phyloP scores from a whole-genome alignment of 257 asterid genomes.

The Solanum verrucosum region DNA sequence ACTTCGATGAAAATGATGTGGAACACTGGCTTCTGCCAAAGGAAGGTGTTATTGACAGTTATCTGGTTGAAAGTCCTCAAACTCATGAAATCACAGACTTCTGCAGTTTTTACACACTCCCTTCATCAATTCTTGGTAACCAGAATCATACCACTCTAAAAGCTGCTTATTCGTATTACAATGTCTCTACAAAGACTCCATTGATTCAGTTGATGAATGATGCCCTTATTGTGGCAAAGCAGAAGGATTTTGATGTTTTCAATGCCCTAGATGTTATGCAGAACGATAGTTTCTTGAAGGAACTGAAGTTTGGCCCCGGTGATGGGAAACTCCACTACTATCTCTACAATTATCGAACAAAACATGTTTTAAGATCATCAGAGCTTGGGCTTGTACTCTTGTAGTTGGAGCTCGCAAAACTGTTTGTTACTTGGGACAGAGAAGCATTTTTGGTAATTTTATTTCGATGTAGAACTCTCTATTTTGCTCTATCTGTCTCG shows the following conservation, averaged over 20 bases:
- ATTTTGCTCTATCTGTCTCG: not conserved
- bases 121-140: constrained; percentile 76
- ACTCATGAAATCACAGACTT: constrained; percentile 76
- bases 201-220: constrained; percentile 77
- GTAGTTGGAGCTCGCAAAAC: constrained; percentile 16
- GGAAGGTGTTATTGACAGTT: constrained; percentile 72
- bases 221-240: constrained; percentile 75
- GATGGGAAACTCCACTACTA: constrained; percentile 85
- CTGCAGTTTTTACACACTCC: constrained; percentile 78
- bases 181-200: constrained; percentile 63
- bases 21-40: constrained; percentile 83
- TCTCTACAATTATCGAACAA: constrained; percentile 75
- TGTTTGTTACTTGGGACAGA: not conserved
- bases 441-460: constrained; percentile 16
- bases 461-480: not conserved
- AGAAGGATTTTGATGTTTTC: constrained; percentile 69
- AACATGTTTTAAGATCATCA: constrained; percentile 49
- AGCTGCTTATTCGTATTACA: constrained; percentile 75
- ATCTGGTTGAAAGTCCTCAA: constrained; percentile 66
- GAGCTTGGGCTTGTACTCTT: constrained; percentile 87
- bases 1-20: constrained; percentile 63
- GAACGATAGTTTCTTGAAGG: constrained; percentile 69
- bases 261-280: constrained; percentile 90
- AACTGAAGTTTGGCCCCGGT: constrained; percentile 84
- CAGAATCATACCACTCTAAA: constrained; percentile 53